Evolutionary conservation across 2,329 filamentous ascomycete species (phyloP).

Genomic region (Alternaria burnsii): DNA sequence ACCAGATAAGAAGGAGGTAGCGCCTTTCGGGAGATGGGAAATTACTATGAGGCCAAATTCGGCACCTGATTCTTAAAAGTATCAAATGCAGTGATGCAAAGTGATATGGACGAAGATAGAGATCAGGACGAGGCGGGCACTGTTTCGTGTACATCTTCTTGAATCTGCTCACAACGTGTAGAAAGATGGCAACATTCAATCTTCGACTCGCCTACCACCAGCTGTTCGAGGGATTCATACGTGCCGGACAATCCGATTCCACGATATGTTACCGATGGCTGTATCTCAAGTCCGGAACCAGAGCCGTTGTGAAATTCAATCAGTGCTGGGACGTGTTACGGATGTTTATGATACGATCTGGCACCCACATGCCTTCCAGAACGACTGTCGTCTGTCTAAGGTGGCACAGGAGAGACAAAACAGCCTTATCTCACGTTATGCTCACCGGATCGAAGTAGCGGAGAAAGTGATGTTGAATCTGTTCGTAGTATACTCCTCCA

Average conservation of each 20-base stretch:
- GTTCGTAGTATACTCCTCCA: background rate
- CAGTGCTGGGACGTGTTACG: background rate
- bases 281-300: background rate
- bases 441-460: background rate
- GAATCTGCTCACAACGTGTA: background rate
- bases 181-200: background rate
- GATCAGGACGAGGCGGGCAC: background rate
- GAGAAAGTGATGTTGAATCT: too few species aligned
- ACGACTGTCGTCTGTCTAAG: background rate
- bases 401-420: background rate
- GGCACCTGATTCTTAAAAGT: background rate
- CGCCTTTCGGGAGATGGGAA: background rate
- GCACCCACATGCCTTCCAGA: background rate
- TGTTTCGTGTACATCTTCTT: background rate
- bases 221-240: background rate
- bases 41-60: background rate
- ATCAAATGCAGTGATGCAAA: background rate
- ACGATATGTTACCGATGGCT: background rate
- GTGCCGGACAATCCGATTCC: background rate
- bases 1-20: background rate
- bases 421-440: background rate
- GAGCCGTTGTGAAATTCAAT: background rate
- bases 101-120: background rate
- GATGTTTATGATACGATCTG: background rate
- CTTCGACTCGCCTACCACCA: background rate